Evolutionary conservation across 2,329 filamentous ascomycete species (phyloP), one percentile per base, ranked within the genome.

Genomic region (Ascochyta lentis): DNA sequence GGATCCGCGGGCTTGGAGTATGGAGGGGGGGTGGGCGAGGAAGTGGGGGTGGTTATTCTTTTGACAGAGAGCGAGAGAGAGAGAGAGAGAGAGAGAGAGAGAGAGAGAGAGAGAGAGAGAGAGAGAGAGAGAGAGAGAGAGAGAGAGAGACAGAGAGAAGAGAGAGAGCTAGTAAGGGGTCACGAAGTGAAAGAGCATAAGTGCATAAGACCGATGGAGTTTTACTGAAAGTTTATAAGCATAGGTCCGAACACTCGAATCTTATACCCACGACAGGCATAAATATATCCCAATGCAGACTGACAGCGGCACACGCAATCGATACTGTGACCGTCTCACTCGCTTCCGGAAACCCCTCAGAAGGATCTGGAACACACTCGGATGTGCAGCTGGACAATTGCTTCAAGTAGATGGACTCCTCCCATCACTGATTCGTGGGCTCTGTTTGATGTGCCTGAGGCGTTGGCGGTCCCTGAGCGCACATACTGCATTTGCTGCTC

Each of bases 1-100:
- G 71, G 71, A 77, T 64, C 68, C 72, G 6, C 57, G 48, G 31
- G 69, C 66, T 15, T 77, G 74, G 74, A 70, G 53, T 22, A 76
- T 77, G 26, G 64, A 69, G 26, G 66, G 64, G 42, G 63, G 60
- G 7, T 77, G 76, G 56, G 65, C 59, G 24, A 54, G 60, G 9
- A 77, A 78, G 56, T 78, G 74, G 76, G 75, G 73, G 5, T 76
- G 60, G 60, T 37, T 49, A 6, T 49, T 54, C n/a, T 54, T 44
- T 10, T 53, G 35, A 50, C 8, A 6, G 31, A 10, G 19, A 15
- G 33, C 33, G 23, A 19, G 19, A 23, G 35, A 34, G 31, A 12
- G 31, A 13, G 15, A 34, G 31, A n/a, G 31, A 34, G 15, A 15
- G 2, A n/a, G n/a, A n/a, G n/a, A n/a, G n/a, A n/a, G n/a, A n/a